These are phyloP conservation scores for Pyricularia sp. DNA, from an alignment of 2,329 filamentous ascomycete species.

Conservation along the genomic window DNA sequence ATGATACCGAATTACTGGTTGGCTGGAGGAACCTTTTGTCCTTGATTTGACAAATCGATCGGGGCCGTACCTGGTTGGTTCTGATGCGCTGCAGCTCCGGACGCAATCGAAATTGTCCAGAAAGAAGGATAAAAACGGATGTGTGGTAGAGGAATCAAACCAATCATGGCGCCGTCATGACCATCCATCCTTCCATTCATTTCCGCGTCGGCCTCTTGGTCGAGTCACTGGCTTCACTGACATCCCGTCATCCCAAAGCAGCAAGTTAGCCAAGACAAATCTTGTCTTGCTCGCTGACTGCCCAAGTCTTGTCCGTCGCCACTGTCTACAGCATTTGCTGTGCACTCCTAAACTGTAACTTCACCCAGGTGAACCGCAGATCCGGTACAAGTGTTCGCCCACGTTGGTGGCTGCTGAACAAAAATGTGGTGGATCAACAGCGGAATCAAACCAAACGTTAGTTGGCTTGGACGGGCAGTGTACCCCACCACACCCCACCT, in stretches of 20 bases:
- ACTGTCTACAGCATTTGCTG: too few relatives aligned
- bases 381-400: background rate
- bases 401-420: background rate
- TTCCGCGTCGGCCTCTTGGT: background rate
- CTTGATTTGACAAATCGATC: background rate
- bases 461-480: background rate
- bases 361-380: background rate
- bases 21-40: background rate
- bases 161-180: background rate
- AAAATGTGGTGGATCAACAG: background rate
- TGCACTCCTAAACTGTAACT: too few relatives aligned
- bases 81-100: background rate
- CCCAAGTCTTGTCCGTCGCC: background rate
- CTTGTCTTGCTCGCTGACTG: background rate
- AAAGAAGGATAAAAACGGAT: background rate
- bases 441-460: background rate
- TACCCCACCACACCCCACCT: background rate
- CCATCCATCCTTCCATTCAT: background rate
- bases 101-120: background rate
- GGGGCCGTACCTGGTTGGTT: background rate
- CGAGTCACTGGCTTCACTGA: background rate
- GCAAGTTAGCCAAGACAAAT: background rate
- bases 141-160: background rate
- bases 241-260: background rate
- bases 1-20: background rate